Base-by-base conservation (phyloP, 2,329 filamentous ascomycete genomes). In the Camillea tinctor region DNA sequence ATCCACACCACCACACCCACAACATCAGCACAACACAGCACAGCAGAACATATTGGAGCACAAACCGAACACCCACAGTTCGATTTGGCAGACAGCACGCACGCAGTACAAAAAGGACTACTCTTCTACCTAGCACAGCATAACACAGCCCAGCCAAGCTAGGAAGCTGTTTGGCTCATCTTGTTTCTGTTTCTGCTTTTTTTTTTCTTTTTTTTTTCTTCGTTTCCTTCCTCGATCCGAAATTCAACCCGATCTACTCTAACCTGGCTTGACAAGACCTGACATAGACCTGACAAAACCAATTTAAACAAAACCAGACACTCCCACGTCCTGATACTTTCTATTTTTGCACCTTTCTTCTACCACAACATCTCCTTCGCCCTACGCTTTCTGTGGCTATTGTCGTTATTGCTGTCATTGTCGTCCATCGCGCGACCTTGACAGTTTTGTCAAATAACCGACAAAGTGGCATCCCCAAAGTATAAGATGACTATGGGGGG, bases 401-500 rank as follows among this genome's bases (percentile, higher is more conserved):
- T n/a, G n/a, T 52, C 13, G 22, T n/a, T 23, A 11, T 30, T 2
- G 26, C 13, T 30, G 26, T 17, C 15, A 19, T 13, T n/a, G 20
- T 51, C 50, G 5, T 24, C 50, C 7, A 24, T 19, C 19, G 20
- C 20, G 19, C 20, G n/a, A 51, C 7, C 20, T 22, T 2, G 15
- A 19, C 36, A 4, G n/a, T 17, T n/a, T 17, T 20, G 24, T 19
- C 24, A 20, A 22, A n/a, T 11, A 40, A n/a, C 17, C 36, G 36
- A 30, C 48, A 59, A 58, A 22, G 59, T 68, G 66, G 62, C 56
- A 20, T 48, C 44, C 40, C 48, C 20, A n/a, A 58, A 57, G 15
- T 13, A 57, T n/a, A 57, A 54, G 13, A 59, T 60, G 54, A 60
- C 70, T 13, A 60, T 68, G 40, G 64, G 64, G 51, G 61, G 64